Percentiles rank a stretch among this genome's conserved stretches.
phyloP scores from a whole-genome alignment of 2,329 filamentous ascomycete species.

The Cladosporium phlei region DNA sequence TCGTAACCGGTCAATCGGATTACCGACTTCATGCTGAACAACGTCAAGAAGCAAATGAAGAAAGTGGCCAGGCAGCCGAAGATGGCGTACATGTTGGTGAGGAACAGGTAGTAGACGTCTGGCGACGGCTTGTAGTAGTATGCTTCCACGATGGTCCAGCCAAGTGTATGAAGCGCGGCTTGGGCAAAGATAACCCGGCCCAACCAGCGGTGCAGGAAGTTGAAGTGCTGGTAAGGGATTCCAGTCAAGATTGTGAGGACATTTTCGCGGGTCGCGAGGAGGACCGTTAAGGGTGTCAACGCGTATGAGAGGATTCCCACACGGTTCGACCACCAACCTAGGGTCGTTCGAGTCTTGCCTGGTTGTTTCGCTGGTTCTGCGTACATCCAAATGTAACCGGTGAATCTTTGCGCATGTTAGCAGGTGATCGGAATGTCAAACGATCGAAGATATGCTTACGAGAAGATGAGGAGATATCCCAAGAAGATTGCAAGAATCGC shows the following conservation, averaged over 20 bases:
- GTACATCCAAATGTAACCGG: constrained; percentile 2
- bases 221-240: constrained; percentile 70
- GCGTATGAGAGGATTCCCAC: constrained; percentile 68
- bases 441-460: constrained; percentile 33
- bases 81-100: constrained; percentile 63
- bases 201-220: constrained; percentile 72
- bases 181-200: constrained; percentile 70
- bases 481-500: constrained; percentile 54
- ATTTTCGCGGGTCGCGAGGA: constrained; percentile 65
- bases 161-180: constrained; percentile 63
- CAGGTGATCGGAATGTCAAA: background rate
- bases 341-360: constrained; percentile 57
- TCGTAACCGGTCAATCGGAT: constrained; percentile 69
- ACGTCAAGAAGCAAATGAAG: constrained; percentile 57
- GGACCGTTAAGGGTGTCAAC: constrained; percentile 64
- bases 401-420: background rate
- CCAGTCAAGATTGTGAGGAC: constrained; percentile 66
- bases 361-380: background rate
- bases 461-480: constrained; percentile 62
- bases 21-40: constrained; percentile 55
- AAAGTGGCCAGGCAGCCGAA: constrained; percentile 68
- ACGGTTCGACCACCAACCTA: constrained; percentile 66
- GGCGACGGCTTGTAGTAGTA: constrained; percentile 69
- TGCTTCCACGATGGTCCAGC: constrained; percentile 64
- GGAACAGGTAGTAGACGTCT: constrained; percentile 50